Evolutionary conservation across 495 filamentous ascomycete species (phyloP).

Genomic region (Glarea lozoyensis): DNA sequence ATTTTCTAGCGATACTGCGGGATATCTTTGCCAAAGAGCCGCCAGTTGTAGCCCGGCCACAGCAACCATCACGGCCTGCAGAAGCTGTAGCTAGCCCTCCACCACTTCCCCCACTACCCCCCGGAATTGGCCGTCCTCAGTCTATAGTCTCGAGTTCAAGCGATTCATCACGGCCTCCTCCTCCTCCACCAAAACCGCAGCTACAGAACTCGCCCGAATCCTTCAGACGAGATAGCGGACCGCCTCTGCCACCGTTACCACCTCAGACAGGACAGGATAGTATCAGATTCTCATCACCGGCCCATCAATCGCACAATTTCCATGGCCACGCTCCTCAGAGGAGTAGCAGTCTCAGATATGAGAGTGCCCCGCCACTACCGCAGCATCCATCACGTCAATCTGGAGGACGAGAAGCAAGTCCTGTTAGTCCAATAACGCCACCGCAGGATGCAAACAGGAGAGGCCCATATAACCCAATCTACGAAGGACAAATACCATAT

Average conservation of each 20-base stretch:
- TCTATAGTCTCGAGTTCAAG: conserved; percentile 16
- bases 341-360: conserved; percentile 18
- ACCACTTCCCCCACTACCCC: conserved; percentile 61
- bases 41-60: conserved; percentile 70
- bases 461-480: conserved; percentile 8
- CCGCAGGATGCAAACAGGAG: conserved; percentile 2
- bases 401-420: conserved; percentile 11
- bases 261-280: conserved; percentile 11
- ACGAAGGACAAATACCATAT: conserved; percentile 12
- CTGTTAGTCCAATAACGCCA: conserved; percentile 17
- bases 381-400: conserved; percentile 18
- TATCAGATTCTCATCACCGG: conserved; percentile 5
- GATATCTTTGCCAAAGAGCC: conserved; percentile 93
- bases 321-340: conserved; percentile 12
- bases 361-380: conserved; percentile 20
- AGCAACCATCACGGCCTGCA: conserved; percentile 36
- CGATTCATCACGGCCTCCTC: conserved; percentile 25
- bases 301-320: conserved; percentile 8
- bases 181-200: conserved; percentile 28
- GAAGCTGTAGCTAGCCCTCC: conserved; percentile 48
- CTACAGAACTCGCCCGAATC: conserved; percentile 4
- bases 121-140: conserved; percentile 37
- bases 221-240: conserved; percentile 15
- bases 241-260: conserved; percentile 34
- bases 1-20: conserved; percentile 72